Evolutionary conservation across 1,139 yeast genomes (phyloP).

Genomic region (Wickerhamomyces sp.): DNA sequence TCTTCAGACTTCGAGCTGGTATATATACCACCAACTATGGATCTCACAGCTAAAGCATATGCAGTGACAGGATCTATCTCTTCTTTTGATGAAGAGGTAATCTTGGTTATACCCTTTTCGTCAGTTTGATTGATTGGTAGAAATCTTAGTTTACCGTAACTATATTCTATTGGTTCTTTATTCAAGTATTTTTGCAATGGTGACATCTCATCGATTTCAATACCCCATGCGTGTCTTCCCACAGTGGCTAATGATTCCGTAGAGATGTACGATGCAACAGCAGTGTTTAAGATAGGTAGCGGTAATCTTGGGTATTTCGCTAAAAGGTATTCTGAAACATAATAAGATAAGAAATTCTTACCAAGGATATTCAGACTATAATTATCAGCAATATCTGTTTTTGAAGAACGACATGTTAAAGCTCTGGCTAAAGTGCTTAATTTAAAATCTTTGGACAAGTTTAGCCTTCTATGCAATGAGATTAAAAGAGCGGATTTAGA

Average conservation of each 20-base stretch:
- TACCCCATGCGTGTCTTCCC: slow-evolving; percentile 78
- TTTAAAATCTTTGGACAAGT: slow-evolving; percentile 51
- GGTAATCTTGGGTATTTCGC: slow-evolving; percentile 88
- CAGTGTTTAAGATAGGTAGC: slow-evolving; percentile 65
- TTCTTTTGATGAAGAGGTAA: slow-evolving; percentile 22
- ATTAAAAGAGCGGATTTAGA: slow-evolving; percentile 60
- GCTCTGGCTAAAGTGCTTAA: slow-evolving; percentile 76
- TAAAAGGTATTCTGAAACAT: slow-evolving; percentile 69
- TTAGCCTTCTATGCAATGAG: slow-evolving; percentile 77
- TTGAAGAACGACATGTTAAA: slow-evolving; percentile 48
- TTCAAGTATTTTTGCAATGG: slow-evolving; percentile 65
- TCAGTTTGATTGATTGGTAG: slow-evolving; percentile 21
- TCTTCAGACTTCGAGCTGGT: slow-evolving; percentile 58
- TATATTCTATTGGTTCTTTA: slow-evolving; percentile 61
- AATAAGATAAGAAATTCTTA: slow-evolving; percentile 67
- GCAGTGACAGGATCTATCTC: slow-evolving; percentile 29
- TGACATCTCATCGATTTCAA: slow-evolving; percentile 65
- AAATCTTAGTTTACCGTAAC: slow-evolving; percentile 63
- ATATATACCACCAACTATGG: slow-evolving; percentile 70
- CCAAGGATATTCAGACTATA: slow-evolving; percentile 82
- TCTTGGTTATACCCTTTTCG: slow-evolving; percentile 40
- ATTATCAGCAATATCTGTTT: slow-evolving; percentile 60
- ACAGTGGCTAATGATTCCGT: slow-evolving; percentile 56
- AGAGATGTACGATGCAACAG: slow-evolving; percentile 71
- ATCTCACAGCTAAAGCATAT: slow-evolving; percentile 56